Conservation (phyloP, 148 eudicot species). For the Rhododendron henanense region DNA sequence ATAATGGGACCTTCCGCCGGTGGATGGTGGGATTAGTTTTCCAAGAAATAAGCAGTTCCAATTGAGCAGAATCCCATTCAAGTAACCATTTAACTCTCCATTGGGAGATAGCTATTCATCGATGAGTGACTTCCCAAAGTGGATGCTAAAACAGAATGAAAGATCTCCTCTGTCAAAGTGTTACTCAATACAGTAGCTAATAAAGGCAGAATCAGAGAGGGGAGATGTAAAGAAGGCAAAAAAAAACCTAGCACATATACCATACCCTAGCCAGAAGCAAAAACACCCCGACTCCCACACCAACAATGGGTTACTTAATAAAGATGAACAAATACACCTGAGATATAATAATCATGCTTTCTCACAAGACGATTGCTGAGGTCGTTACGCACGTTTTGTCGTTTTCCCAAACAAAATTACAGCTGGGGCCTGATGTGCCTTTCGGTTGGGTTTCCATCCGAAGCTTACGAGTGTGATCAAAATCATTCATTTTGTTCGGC, state of each 20-base stretch:
- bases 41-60: neutral
- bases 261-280: neutral
- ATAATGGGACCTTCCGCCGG: neutral
- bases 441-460: neutral
- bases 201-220: neutral
- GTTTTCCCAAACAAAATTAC: neutral
- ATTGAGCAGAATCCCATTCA: neutral
- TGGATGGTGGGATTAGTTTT: neutral
- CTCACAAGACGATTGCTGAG: neutral
- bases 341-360: neutral
- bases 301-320: neutral
- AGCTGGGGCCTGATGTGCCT: neutral
- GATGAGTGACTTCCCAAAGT: neutral
- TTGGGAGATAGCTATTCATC: no score
- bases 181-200: no score
- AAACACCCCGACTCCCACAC: neutral
- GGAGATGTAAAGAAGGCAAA: neutral
- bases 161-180: neutral
- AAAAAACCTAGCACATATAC: neutral
- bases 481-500: neutral
- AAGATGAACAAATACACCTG: neutral
- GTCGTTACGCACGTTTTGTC: neutral
- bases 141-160: neutral
- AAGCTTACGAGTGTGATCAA: neutral
- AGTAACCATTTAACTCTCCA: neutral